Conservation (phyloP, 305 asterid genomes). For the Solanum hybrid region DNA sequence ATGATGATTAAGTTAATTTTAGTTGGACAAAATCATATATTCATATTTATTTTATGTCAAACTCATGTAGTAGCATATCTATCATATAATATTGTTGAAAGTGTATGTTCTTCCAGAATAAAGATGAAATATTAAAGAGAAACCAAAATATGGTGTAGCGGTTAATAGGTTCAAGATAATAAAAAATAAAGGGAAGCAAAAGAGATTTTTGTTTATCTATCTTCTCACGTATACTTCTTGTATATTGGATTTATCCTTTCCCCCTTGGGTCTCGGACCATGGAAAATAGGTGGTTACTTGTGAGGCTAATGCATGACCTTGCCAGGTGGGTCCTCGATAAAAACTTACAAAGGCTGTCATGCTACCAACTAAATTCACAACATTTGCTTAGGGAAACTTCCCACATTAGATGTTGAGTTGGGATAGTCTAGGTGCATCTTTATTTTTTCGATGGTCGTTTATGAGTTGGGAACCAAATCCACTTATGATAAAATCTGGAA, state of each 20-base stretch:
- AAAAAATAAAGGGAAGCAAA: not conserved
- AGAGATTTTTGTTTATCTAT: not conserved
- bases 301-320: not conserved
- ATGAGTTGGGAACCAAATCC: not conserved
- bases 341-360: not conserved
- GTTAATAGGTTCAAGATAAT: not conserved
- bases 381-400: not conserved
- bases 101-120: not conserved
- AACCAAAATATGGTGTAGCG: not conserved
- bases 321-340: not conserved
- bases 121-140: not conserved
- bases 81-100: not conserved
- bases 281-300: not conserved
- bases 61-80: not conserved
- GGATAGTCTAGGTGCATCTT: not conserved
- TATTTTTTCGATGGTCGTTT: not conserved
- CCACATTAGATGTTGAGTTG: not conserved
- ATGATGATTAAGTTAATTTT: not conserved
- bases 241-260: not conserved
- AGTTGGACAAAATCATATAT: not conserved
- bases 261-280: not conserved
- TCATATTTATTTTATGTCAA: not conserved
- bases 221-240: not conserved
- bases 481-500: not conserved
- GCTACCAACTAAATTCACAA: not conserved